These are phyloP conservation scores for Syzygium jambos DNA, from an alignment of 345 rosid genomes.

Conservation along the genomic window DNA sequence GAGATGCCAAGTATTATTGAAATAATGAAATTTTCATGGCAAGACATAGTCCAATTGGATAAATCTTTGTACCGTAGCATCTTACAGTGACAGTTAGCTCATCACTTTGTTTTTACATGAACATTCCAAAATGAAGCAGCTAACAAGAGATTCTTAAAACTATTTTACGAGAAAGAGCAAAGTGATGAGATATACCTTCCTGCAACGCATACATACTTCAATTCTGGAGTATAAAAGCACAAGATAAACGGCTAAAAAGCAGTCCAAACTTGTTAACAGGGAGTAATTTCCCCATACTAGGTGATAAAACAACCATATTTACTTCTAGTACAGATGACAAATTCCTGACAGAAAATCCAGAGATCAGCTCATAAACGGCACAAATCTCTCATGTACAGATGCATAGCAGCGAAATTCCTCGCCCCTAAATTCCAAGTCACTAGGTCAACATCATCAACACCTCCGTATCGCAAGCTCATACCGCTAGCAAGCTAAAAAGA, in stretches of 20 bases:
- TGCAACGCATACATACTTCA: conserved; percentile 82
- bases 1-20: neutral
- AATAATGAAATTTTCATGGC: neutral
- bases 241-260: too few relatives aligned
- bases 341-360: neutral
- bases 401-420: neutral
- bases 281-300: neutral
- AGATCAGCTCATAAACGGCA: neutral
- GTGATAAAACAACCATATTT: too few relatives aligned
- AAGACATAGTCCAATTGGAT: neutral
- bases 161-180: neutral
- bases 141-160: neutral
- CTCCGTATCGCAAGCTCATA: neutral
- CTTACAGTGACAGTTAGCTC: neutral
- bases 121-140: neutral
- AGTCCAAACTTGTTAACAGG: neutral
- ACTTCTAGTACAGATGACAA: neutral
- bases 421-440: neutral
- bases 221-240: conserved; percentile 23
- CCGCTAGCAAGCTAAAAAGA: neutral
- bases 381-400: neutral
- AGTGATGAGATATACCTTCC: conserved; percentile 48
- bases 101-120: neutral
- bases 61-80: neutral
- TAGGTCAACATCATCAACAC: neutral